Evolutionary conservation across 2,329 filamentous ascomycete genomes (phyloP).

Genomic region (Aspergillus intermedius): DNA sequence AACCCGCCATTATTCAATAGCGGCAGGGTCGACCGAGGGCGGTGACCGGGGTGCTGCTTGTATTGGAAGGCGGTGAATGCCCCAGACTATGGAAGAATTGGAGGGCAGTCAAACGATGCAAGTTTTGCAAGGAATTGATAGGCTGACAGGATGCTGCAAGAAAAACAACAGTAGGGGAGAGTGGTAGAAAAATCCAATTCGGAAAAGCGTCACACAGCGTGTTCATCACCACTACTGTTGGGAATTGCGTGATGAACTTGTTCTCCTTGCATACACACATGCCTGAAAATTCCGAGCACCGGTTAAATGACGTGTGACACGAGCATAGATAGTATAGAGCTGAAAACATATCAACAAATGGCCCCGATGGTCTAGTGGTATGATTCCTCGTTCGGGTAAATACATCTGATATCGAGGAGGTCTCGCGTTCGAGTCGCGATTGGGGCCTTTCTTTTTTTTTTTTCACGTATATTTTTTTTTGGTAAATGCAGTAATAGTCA

Average conservation of each 20-base stretch:
- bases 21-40: not conserved
- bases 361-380: constrained; percentile 1
- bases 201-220: too few species aligned
- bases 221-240: too few species aligned
- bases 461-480: not conserved
- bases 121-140: too few species aligned
- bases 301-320: too few species aligned
- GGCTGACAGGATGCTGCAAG: not conserved
- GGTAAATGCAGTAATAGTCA: too few species aligned
- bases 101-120: too few species aligned
- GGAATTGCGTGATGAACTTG: not conserved
- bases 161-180: not conserved
- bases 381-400: not conserved
- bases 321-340: not conserved
- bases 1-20: not conserved
- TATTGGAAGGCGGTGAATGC: not conserved
- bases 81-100: not conserved
- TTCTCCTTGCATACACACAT: not conserved
- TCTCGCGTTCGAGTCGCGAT: not conserved
- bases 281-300: not conserved
- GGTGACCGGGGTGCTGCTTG: not conserved
- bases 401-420: not conserved
- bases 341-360: not conserved
- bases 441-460: not conserved
- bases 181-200: too few species aligned